A percentile compares a stretch with the other conserved stretches of the same genome.
Conservation (phyloP, 108 stramenopile genomes). For the Fragilaria radians region DNA sequence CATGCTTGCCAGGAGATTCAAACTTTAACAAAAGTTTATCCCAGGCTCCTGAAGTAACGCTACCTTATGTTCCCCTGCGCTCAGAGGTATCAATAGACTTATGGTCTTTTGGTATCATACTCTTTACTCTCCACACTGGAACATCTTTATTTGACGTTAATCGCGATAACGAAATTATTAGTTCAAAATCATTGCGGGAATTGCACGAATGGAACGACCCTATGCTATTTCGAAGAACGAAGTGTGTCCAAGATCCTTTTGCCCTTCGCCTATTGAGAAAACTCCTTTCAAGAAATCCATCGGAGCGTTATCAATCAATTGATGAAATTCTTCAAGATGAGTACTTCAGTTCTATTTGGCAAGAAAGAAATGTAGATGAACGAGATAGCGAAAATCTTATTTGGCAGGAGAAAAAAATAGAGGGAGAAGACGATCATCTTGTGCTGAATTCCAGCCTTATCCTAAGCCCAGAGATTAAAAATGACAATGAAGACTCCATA, state of each 20-base stretch:
- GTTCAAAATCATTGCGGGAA: background rate
- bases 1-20: background rate
- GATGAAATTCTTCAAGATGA: background rate
- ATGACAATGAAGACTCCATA: no score
- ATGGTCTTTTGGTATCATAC: slow-evolving; percentile 22
- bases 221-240: background rate
- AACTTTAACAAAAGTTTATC: no score
- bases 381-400: no score
- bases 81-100: slow-evolving; percentile 1
- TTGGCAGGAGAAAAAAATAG: no score
- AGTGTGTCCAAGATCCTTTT: background rate
- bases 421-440: no score
- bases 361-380: no score
- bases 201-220: slow-evolving; percentile 4
- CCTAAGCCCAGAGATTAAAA: no score
- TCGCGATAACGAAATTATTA: background rate
- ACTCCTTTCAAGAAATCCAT: background rate
- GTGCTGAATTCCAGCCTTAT: no score
- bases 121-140: slow-evolving; percentile 27
- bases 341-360: background rate
- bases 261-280: background rate
- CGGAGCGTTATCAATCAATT: background rate
- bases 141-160: slow-evolving; percentile 24
- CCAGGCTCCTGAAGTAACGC: no score
- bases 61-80: slow-evolving; percentile 2